phyloP scores from a whole-genome alignment of 2,329 filamentous ascomycete genomes.

The Aspergillus brasiliensis region DNA sequence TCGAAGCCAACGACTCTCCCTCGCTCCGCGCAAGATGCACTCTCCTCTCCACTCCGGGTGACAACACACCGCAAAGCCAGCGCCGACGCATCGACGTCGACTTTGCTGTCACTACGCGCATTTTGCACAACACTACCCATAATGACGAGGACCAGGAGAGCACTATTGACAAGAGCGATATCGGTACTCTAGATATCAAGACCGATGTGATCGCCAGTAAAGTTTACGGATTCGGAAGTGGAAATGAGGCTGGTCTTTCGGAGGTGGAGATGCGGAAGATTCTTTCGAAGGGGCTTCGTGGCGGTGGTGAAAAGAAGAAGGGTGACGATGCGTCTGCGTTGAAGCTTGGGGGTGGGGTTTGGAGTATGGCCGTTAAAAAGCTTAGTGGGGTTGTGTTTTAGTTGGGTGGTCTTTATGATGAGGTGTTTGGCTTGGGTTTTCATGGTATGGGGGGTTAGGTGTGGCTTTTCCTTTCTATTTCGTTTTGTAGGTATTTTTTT shows the following conservation, averaged over 20 bases:
- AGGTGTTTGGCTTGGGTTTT: too few species aligned
- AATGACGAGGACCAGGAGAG: conserved; percentile 13
- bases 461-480: not conserved
- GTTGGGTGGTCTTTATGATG: not conserved
- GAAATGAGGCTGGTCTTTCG: conserved; percentile 30
- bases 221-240: conserved; percentile 42
- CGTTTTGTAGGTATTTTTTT: not conserved
- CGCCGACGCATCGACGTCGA: conserved; percentile 40
- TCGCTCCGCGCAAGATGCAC: conserved; percentile 43
- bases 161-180: not conserved
- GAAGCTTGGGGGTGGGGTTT: conserved; percentile 41
- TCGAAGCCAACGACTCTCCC: conserved; percentile 27
- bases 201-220: conserved; percentile 43
- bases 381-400: conserved; percentile 41
- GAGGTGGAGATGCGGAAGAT: conserved; percentile 41
- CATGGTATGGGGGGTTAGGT: not conserved
- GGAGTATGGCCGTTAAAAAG: conserved; percentile 42
- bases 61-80: conserved; percentile 13
- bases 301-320: conserved; percentile 7
- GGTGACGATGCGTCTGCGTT: conserved; percentile 12
- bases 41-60: conserved; percentile 27
- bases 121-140: conserved; percentile 18
- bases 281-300: conserved; percentile 30
- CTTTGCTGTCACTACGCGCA: conserved; percentile 39
- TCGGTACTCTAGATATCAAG: conserved; percentile 38